Evolutionary conservation across 192 early-diverging fungal species (phyloP).

Genomic region (Podila clonocystis): DNA sequence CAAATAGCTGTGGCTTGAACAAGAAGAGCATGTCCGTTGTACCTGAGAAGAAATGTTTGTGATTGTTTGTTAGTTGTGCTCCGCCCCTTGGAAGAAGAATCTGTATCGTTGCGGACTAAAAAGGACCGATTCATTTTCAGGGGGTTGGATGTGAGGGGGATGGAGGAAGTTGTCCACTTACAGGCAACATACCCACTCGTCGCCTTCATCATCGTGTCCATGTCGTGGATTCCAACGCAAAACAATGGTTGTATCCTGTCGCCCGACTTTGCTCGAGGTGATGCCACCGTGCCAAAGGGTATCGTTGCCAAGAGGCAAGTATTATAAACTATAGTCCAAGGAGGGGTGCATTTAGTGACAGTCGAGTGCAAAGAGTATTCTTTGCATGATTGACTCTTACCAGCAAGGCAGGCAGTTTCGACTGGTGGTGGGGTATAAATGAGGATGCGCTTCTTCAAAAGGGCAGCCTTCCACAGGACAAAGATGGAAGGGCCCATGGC

Average conservation of each 20-base stretch:
- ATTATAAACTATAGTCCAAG: conserved; percentile 51
- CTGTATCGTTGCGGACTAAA: too few species aligned
- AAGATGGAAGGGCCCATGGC: conserved; percentile 61
- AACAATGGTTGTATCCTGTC: conserved; percentile 52
- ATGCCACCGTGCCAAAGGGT: conserved; percentile 17
- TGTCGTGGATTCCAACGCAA: conserved; percentile 61
- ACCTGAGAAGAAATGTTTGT: conserved; percentile 28
- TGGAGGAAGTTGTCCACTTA: conserved; percentile 24
- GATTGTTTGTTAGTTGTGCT: too few species aligned
- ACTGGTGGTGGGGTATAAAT: conserved; percentile 59
- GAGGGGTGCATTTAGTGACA: neutral
- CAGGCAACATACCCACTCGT: conserved; percentile 59
- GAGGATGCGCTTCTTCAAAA: conserved; percentile 61
- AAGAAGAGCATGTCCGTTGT: conserved; percentile 62
- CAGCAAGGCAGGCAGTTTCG: conserved; percentile 55
- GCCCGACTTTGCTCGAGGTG: conserved; percentile 6
- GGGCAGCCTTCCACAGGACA: conserved; percentile 61
- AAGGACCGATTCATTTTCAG: neutral
- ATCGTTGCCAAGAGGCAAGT: conserved; percentile 57
- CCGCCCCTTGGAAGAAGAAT: too few species aligned
- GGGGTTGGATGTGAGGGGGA: too few species aligned
- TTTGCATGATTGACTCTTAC: conserved; percentile 19
- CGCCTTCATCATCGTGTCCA: conserved; percentile 39
- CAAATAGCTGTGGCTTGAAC: conserved; percentile 56
- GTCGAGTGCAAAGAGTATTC: neutral